A percentile compares a stretch with the other conserved stretches of the same genome.
Evolutionary conservation across 768 basidiomycete species (phyloP).

Genomic region (Sarcodon aspratus): DNA sequence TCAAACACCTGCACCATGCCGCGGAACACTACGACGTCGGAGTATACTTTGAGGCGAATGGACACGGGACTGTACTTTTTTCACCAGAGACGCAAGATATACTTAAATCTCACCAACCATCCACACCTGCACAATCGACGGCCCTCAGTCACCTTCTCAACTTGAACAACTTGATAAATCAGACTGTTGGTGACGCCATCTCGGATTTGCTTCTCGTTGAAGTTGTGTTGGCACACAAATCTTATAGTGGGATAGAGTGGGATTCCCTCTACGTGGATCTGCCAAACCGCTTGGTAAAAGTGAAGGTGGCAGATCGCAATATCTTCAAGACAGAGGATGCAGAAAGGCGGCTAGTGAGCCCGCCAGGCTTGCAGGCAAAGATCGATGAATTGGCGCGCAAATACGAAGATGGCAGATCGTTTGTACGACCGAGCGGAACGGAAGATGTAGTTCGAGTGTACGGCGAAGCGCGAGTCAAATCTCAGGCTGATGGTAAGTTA

Average conservation of each 20-base stretch:
- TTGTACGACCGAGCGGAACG: slow-evolving; percentile 94
- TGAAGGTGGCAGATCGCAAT: slow-evolving; percentile 71
- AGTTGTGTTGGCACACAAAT: slow-evolving; percentile 79
- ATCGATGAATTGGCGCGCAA: slow-evolving; percentile 73
- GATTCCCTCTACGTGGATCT: slow-evolving; percentile 87
- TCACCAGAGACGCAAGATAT: slow-evolving; percentile 59
- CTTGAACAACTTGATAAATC: slow-evolving; percentile 83
- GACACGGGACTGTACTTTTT: slow-evolving; percentile 95
- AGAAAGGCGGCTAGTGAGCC: slow-evolving; percentile 77
- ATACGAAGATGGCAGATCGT: slow-evolving; percentile 79
- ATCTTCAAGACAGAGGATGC: slow-evolving; percentile 89
- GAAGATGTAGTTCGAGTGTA: slow-evolving; percentile 98
- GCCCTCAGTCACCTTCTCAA: slow-evolving; percentile 69
- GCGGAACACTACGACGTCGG: slow-evolving; percentile 90
- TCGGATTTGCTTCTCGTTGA: slow-evolving; percentile 96
- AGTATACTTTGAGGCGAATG: slow-evolving; percentile 99
- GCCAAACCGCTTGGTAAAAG: slow-evolving; percentile 92
- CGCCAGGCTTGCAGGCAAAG: slow-evolving; percentile 66
- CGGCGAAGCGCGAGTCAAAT: slow-evolving; percentile 71
- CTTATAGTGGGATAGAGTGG: slow-evolving; percentile 81
- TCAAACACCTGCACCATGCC: slow-evolving; percentile 96
- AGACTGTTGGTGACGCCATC: slow-evolving; percentile 95
- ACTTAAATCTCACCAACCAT: slow-evolving; percentile 54
- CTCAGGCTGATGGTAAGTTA: slow-evolving; percentile 73
- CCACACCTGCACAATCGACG: slow-evolving; percentile 73